These are phyloP conservation scores for Exophiala bonariae DNA, from an alignment of 2,329 filamentous ascomycete species.

Conservation along the genomic window DNA sequence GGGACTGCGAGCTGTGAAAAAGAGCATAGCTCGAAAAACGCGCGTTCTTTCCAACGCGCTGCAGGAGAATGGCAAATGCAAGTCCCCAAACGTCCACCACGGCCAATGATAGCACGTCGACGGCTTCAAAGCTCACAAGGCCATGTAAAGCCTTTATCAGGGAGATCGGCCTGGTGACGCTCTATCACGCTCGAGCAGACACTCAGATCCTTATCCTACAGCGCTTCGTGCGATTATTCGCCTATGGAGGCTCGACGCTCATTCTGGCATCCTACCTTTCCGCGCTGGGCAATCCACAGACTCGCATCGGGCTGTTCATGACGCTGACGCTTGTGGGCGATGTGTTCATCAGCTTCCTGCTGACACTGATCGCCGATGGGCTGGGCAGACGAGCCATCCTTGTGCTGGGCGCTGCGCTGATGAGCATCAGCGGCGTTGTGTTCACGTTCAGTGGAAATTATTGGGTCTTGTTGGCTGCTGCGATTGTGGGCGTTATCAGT, in stretches of 20 bases:
- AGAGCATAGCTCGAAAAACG: too few species aligned
- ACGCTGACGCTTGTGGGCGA: conserved; percentile 63
- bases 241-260: conserved; percentile 62
- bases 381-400: conserved; percentile 56
- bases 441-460: conserved; percentile 56
- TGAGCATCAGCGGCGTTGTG: conserved; percentile 56
- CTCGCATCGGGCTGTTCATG: conserved; percentile 65
- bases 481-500: conserved; percentile 63
- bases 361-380: conserved; percentile 61
- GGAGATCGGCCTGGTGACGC: conserved; percentile 38
- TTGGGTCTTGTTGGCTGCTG: conserved; percentile 58
- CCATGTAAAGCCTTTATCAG: conserved; percentile 15
- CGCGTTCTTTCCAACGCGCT: too few species aligned
- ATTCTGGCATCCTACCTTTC: conserved; percentile 64
- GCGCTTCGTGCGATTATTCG: conserved; percentile 58
- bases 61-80: too few species aligned
- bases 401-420: conserved; percentile 54
- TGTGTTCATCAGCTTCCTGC: conserved; percentile 57
- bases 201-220: conserved; percentile 43
- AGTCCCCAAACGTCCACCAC: too few species aligned
- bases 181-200: conserved; percentile 39
- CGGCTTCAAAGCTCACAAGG: conserved; percentile 3
- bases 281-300: conserved; percentile 56
- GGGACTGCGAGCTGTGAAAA: too few species aligned
- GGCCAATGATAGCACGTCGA: too few species aligned